Evolutionary conservation across 192 early-diverging fungal genomes (phyloP).

Genomic region (Entomortierella chlamydospora): DNA sequence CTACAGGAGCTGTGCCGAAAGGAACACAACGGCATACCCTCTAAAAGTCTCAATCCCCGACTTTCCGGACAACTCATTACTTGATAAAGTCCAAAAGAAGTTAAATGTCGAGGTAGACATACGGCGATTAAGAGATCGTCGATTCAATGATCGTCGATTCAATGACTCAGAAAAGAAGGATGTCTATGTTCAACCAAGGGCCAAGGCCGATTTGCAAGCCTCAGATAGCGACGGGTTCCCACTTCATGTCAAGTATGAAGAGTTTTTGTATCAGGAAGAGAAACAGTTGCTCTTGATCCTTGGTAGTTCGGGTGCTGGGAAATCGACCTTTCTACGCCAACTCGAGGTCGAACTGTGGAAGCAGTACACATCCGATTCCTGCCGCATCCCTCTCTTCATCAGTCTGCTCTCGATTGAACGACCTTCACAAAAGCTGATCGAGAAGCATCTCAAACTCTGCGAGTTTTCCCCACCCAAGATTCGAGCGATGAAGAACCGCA

Average conservation of each 20-base stretch:
- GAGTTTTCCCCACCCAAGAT: conserved; percentile 1
- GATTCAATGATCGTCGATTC: too few relatives aligned
- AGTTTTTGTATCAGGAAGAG: background rate
- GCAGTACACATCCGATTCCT: background rate
- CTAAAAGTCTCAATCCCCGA: too few relatives aligned
- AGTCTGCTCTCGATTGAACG: background rate
- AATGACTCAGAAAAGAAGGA: too few relatives aligned
- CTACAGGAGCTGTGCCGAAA: too few relatives aligned
- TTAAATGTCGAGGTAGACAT: too few relatives aligned
- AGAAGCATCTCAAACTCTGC: background rate
- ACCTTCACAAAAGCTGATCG: conserved; percentile 2
- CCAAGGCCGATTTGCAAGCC: conserved; percentile 1
- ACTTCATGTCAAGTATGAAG: background rate
- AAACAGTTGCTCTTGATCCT: conserved; percentile 5
- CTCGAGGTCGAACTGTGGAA: conserved; percentile 1
- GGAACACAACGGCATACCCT: too few relatives aligned
- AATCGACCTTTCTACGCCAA: background rate
- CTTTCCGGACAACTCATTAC: too few relatives aligned
- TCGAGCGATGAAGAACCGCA: background rate
- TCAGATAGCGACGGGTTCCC: background rate
- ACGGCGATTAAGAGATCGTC: too few relatives aligned
- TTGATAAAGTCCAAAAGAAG: too few relatives aligned
- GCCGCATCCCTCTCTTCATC: conserved; percentile 8
- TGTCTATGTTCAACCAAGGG: conserved; percentile 1
- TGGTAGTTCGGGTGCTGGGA: conserved; percentile 13